phyloP scores from a whole-genome alignment of 2,329 filamentous ascomycete species.

The Colletotrichum spaethianum region DNA sequence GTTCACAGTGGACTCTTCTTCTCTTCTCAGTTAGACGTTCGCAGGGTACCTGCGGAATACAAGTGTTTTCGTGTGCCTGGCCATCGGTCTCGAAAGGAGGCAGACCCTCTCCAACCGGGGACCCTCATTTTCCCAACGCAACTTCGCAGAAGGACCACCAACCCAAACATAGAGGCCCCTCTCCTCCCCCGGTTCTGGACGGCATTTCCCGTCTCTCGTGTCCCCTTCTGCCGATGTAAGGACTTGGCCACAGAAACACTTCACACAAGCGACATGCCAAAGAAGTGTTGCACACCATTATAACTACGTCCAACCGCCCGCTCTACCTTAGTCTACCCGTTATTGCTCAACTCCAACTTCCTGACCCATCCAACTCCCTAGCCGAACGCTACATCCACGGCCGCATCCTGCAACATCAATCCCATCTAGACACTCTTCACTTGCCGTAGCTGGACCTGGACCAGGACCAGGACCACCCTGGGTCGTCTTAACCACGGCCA shows the following conservation, averaged over 20 bases:
- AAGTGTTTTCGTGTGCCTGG: conserved; percentile 3
- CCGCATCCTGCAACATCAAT: conserved; percentile 25
- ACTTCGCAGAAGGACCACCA: not conserved
- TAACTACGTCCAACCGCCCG: conserved; percentile 13
- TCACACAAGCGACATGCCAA: not conserved
- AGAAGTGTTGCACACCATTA: not conserved
- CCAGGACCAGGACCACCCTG: conserved; percentile 3
- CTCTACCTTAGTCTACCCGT: not conserved
- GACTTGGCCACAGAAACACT: not conserved
- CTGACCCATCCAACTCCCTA: not conserved
- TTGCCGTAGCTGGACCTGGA: conserved; percentile 25
- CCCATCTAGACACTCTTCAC: conserved; percentile 25
- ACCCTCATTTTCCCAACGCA: not conserved
- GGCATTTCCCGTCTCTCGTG: conserved; percentile 2
- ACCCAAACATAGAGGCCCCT: not conserved
- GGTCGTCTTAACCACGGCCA: conserved; percentile 34
- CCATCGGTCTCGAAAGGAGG: not conserved
- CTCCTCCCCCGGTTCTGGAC: not conserved
- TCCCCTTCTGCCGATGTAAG: not conserved
- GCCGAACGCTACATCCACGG: conserved; percentile 19
- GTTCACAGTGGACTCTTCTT: conserved; percentile 2
- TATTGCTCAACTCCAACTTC: not conserved
- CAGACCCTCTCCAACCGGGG: not conserved
- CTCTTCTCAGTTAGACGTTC: not conserved
- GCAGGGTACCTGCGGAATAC: not conserved